Conservation (phyloP, 2,329 filamentous ascomycete genomes). For the Biscogniauxia mediterranea region DNA sequence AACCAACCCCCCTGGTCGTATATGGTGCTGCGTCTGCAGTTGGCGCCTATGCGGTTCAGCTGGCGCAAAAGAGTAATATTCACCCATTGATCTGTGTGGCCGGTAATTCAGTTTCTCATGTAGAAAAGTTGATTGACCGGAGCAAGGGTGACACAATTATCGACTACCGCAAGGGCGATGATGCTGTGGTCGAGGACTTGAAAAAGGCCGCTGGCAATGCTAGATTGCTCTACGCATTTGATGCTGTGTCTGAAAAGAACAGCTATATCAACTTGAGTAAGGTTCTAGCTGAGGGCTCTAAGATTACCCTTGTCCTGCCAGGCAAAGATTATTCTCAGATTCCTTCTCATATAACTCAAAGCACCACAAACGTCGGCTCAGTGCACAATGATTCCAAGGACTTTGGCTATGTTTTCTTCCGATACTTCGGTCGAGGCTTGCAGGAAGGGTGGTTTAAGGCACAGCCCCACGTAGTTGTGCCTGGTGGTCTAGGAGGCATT, state of each 20-base stretch:
- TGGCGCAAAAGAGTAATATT: conserved; percentile 53
- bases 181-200: conserved; percentile 44
- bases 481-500: conserved; percentile 35
- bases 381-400: conserved; percentile 25
- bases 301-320: conserved; percentile 40
- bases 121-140: conserved; percentile 50
- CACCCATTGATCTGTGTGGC: conserved; percentile 62
- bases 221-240: conserved; percentile 51
- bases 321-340: conserved; percentile 28
- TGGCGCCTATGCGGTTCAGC: conserved; percentile 57
- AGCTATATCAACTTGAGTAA: conserved; percentile 44
- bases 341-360: conserved; percentile 22
- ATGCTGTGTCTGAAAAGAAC: conserved; percentile 55
- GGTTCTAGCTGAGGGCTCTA: conserved; percentile 39
- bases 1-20: conserved; percentile 40
- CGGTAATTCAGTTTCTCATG: conserved; percentile 49
- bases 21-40: conserved; percentile 57
- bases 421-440: conserved; percentile 36
- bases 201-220: conserved; percentile 38
- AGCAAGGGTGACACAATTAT: conserved; percentile 56
- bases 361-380: conserved; percentile 21
- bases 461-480: conserved; percentile 36
- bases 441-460: conserved; percentile 40
- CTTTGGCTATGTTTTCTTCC: conserved; percentile 34
- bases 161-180: conserved; percentile 59